Conservation (phyloP, 306 rosid genomes). For the Casuarina equisetifolia region DNA sequence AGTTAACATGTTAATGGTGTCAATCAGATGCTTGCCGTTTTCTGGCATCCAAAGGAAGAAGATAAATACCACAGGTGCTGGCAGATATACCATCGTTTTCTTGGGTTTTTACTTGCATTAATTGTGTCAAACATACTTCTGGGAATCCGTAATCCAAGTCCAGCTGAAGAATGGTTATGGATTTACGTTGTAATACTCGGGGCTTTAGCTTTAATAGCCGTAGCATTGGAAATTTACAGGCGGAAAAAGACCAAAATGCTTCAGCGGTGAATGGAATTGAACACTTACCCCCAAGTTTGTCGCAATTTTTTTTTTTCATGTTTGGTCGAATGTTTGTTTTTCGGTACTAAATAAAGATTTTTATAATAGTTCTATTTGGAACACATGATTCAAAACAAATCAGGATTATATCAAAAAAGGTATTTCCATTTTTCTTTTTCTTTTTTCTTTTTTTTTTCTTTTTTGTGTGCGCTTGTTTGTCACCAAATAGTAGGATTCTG, state of each 20-base stretch:
- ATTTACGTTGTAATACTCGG: constrained; percentile 40
- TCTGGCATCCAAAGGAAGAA: constrained; percentile 33
- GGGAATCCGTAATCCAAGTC: constrained; percentile 40
- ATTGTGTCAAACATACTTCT: constrained; percentile 38
- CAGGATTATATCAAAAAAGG: too few relatives aligned
- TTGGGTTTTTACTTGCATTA: constrained; percentile 41
- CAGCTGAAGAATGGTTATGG: constrained; percentile 42
- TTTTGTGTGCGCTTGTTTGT: too few relatives aligned
- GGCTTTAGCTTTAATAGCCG: constrained; percentile 28
- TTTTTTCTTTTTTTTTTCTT: too few relatives aligned
- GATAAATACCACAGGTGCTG: constrained; percentile 15
- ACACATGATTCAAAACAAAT: neutral
- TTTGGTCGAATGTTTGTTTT: neutral
- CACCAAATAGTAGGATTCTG: too few relatives aligned
- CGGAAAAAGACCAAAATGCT: constrained; percentile 23
- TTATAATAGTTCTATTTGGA: neutral
- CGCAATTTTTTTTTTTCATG: neutral
- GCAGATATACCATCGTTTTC: constrained; percentile 28
- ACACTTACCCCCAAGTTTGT: constrained; percentile 4
- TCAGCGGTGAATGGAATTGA: constrained; percentile 21
- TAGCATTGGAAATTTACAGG: constrained; percentile 38
- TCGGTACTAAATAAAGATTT: neutral
- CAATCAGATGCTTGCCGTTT: constrained; percentile 45
- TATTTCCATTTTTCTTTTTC: too few relatives aligned
- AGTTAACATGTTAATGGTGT: constrained; percentile 3